These are phyloP conservation scores for Hemisphaericaspora nanyangensis DNA, from an alignment of 805 yeast species.

Conservation along the genomic window DNA sequence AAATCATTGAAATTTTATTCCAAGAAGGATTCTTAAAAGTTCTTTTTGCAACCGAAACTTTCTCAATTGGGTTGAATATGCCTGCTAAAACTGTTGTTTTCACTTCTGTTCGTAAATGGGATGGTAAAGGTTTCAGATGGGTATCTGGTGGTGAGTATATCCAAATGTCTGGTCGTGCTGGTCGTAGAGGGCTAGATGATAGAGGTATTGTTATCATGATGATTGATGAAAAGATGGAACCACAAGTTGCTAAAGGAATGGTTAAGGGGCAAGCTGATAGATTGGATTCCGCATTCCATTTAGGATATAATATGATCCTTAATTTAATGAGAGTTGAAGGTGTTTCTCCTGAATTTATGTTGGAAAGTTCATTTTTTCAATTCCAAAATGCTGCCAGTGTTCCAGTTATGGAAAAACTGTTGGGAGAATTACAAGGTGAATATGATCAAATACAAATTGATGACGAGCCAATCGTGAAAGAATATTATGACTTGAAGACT, in stretches of 20 bases:
- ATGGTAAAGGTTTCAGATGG: constrained; percentile 97
- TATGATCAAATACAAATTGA: constrained; percentile 54
- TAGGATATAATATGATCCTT: constrained; percentile 95
- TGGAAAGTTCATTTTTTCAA: constrained; percentile 90
- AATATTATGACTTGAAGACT: constrained; percentile 75
- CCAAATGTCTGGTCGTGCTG: constrained; percentile 99
- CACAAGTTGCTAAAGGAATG: constrained; percentile 98
- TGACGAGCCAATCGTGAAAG: constrained; percentile 70
- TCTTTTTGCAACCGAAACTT: constrained; percentile 95
- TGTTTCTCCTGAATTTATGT: constrained; percentile 95
- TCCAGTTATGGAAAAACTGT: constrained; percentile 72
- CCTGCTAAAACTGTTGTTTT: constrained; percentile 99
- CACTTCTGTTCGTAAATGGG: constrained; percentile 97
- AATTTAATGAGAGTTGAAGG: constrained; percentile 97
- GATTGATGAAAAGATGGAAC: constrained; percentile 99
- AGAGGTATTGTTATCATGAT: constrained; percentile 98
- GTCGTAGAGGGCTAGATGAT: constrained; percentile 98
- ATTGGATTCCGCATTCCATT: constrained; percentile 93
- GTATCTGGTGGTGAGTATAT: constrained; percentile 99
- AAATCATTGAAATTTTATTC: constrained; percentile 91
- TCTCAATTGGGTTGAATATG: constrained; percentile 97
- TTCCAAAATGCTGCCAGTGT: constrained; percentile 91
- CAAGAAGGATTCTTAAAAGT: constrained; percentile 96
- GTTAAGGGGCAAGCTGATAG: constrained; percentile 98
- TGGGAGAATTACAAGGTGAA: constrained; percentile 50